phyloP scores from a whole-genome alignment of 257 asterid genomes.

The Lithospermum erythrorhizon region DNA sequence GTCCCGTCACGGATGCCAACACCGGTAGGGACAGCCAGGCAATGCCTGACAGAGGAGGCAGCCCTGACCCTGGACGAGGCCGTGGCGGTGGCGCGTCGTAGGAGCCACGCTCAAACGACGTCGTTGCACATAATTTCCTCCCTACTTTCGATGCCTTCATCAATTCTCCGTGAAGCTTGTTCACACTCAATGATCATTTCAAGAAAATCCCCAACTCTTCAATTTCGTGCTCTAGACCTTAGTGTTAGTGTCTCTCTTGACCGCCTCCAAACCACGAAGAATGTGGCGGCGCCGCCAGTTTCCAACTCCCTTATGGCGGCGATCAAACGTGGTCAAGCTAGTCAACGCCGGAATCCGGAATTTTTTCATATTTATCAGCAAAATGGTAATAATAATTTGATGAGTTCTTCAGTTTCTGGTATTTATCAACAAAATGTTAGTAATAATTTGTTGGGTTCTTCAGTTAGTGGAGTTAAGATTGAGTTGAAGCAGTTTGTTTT shows the following conservation, averaged over 20 bases:
- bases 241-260: slow-evolving; percentile 72
- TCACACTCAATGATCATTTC: slow-evolving; percentile 39
- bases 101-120: slow-evolving; percentile 88
- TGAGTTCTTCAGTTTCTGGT: slow-evolving; percentile 31
- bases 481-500: slow-evolving; percentile 73
- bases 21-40: slow-evolving; percentile 85
- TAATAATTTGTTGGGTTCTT: slow-evolving; percentile 22
- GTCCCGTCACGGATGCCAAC: slow-evolving; percentile 79
- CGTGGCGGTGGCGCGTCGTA: slow-evolving; percentile 60
- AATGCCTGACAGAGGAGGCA: slow-evolving; percentile 73
- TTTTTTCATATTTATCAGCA: slow-evolving; percentile 82
- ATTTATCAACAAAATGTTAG: slow-evolving; percentile 66
- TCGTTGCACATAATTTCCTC: slow-evolving; percentile 80
- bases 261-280: slow-evolving; percentile 40
- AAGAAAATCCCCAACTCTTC: slow-evolving; percentile 43
- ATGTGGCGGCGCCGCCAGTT: slow-evolving; percentile 60
- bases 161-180: slow-evolving; percentile 71
- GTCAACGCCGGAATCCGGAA: slow-evolving; percentile 91
- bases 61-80: slow-evolving; percentile 77
- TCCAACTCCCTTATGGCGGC: slow-evolving; percentile 97
- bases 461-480: slow-evolving; percentile 63
- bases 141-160: slow-evolving; percentile 48
- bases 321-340: slow-evolving; percentile 85
- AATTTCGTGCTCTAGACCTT: slow-evolving; percentile 74
- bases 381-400: slow-evolving; percentile 28